Evolutionary conservation across 768 basidiomycete genomes (phyloP).

Genomic region (Amanita subjunquillea): DNA sequence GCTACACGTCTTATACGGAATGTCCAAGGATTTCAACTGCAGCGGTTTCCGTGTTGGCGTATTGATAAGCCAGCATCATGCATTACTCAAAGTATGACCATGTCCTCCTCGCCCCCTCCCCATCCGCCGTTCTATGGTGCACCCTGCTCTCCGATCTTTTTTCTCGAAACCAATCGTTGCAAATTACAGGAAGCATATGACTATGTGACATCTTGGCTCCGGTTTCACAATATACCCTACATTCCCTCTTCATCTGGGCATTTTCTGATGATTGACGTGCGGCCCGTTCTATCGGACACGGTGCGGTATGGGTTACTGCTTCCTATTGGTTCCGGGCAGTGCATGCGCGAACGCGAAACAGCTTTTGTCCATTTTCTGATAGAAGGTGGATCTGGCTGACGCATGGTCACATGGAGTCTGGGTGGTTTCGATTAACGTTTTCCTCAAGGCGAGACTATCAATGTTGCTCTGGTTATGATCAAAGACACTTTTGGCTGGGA

Average conservation of each 20-base stretch:
- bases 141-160: slow-evolving; percentile 13
- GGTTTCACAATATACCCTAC: slow-evolving; percentile 12
- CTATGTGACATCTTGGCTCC: slow-evolving; percentile 13
- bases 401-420: slow-evolving; percentile 4
- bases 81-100: slow-evolving; percentile 10
- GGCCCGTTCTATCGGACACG: slow-evolving; percentile 4
- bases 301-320: background rate
- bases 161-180: slow-evolving; percentile 11
- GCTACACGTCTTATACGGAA: slow-evolving; percentile 18
- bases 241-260: slow-evolving; percentile 10
- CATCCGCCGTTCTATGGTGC: slow-evolving; percentile 13
- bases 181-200: slow-evolving; percentile 13
- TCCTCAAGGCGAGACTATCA: slow-evolving; percentile 6
- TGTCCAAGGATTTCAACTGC: slow-evolving; percentile 20
- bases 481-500: slow-evolving; percentile 7
- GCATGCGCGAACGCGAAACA: slow-evolving; percentile 4
- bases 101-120: slow-evolving; percentile 12
- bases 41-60: slow-evolving; percentile 18
- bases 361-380: background rate
- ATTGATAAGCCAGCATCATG: slow-evolving; percentile 8
- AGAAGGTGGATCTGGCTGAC: background rate
- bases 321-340: background rate
- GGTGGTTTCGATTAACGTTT: slow-evolving; percentile 9
- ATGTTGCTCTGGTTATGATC: slow-evolving; percentile 5
- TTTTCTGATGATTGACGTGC: slow-evolving; percentile 11